Evolutionary conservation across 352 stramenopile species (phyloP), one percentile per base, ranked within the genome.

Genomic region (Globisporangium yorkense): DNA sequence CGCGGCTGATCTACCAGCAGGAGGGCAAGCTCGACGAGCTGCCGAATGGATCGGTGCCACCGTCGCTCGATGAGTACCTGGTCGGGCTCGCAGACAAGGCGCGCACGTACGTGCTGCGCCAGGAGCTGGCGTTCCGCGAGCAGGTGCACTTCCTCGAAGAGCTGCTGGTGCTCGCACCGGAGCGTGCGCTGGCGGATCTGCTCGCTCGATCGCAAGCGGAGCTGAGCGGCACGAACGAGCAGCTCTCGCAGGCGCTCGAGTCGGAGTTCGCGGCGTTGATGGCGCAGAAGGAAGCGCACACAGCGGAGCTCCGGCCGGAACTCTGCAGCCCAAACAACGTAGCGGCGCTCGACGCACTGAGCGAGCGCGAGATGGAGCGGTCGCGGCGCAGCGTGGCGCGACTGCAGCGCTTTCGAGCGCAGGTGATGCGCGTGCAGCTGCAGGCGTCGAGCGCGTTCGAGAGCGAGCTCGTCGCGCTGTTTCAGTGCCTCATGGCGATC

Each of bases 31-130:
- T 74, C 27, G 72, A 92, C 16, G 78, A 94, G n/a, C 64, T 96
- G 2, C 71, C 73, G 20, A 63, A 71, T 13, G 74, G 65, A 0
- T 80, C 75, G 13, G 74, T 96, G 1, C 86, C 87, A 0, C 68
- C 72, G 2, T 88, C 82, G 3, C 63, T 97, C 8, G 77, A 88
- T 18, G 70, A 88, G 41, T 97, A 93, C 56, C 60, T 97, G 12
- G 39, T 49, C 18, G 75, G 65, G 13, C 82, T 84, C 37, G n/a
- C 65, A 4, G 69, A 83, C 18, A 94, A 94, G 63, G 84, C 81
- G 31, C 57, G 56, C 15, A 51, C 59, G 29, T 91, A 87, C 27
- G 66, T 85, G 41, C 45, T 70, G 6, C 72, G 76, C 8, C 77
- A 88, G 57, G 72, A 91, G 62, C 51, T 57, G 6, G 56, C 59